Evolutionary conservation across 495 filamentous ascomycete genomes (phyloP).

Genomic region (Penicillium turbatum): DNA sequence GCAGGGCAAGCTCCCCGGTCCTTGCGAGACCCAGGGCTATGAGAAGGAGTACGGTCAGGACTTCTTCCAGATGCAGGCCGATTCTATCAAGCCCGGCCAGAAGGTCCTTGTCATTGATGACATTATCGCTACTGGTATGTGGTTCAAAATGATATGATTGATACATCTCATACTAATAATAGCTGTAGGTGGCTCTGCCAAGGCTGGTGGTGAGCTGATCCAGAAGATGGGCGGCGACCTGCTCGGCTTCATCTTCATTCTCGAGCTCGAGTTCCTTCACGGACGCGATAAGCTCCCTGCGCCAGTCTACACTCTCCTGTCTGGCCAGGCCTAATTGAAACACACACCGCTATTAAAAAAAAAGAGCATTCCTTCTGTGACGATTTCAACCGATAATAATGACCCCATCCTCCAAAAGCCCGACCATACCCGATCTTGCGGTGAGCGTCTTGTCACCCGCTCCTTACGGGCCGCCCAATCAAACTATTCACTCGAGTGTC

Average conservation of each 20-base stretch:
- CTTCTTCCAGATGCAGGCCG: constrained; percentile 91
- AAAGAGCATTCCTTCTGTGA: constrained; percentile 9
- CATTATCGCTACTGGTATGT: constrained; percentile 94
- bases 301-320: constrained; percentile 79
- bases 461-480: background rate
- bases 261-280: constrained; percentile 93
- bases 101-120: constrained; percentile 92
- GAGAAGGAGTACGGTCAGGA: constrained; percentile 97
- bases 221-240: constrained; percentile 78
- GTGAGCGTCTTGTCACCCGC: background rate
- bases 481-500: background rate
- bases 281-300: constrained; percentile 84
- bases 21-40: constrained; percentile 74
- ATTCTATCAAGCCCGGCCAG: constrained; percentile 79
- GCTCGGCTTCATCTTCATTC: constrained; percentile 87
- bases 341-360: constrained; percentile 7
- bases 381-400: constrained; percentile 5
- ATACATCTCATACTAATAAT: background rate
- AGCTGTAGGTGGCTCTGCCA: constrained; percentile 78
- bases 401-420: constrained; percentile 4
- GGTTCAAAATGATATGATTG: background rate
- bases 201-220: constrained; percentile 81
- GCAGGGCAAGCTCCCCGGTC: constrained; percentile 91
- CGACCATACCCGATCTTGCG: constrained; percentile 6
- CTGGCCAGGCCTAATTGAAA: constrained; percentile 45